Percentiles rank a stretch among this genome's conserved stretches.
Conservation (phyloP, 352 stramenopile genomes). For the Aphanomyces cochlioides region DNA sequence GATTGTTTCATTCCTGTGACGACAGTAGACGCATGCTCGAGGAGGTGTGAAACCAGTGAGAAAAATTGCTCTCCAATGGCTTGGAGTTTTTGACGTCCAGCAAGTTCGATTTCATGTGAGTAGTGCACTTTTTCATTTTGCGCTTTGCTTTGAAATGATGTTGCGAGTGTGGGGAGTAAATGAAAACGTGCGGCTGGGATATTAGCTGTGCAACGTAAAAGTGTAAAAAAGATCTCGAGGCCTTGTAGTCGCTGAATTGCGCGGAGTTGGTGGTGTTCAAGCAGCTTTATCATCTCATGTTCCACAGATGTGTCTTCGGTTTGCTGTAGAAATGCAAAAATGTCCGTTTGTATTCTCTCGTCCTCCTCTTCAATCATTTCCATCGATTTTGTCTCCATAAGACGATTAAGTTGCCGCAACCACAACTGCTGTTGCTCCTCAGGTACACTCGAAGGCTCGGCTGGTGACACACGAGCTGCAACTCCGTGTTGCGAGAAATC, state of each 20-base stretch:
- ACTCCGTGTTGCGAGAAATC: slow-evolving; percentile 36
- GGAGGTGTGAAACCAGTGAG: slow-evolving; percentile 48
- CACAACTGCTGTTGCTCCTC: slow-evolving; percentile 40
- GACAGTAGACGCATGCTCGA: slow-evolving; percentile 39
- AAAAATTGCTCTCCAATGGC: slow-evolving; percentile 67
- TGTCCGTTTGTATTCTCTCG: slow-evolving; percentile 71
- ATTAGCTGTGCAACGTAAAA: slow-evolving; percentile 51
- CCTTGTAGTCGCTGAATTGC: slow-evolving; percentile 53
- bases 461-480: slow-evolving; percentile 11
- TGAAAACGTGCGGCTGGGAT: slow-evolving; percentile 61
- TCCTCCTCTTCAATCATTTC: slow-evolving; percentile 81
- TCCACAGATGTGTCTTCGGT: slow-evolving; percentile 37
- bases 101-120: slow-evolving; percentile 65
- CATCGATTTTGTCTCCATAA: slow-evolving; percentile 70
- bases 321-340: slow-evolving; percentile 79
- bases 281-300: slow-evolving; percentile 46
- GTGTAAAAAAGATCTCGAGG: slow-evolving; percentile 56
- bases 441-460: slow-evolving; percentile 17
- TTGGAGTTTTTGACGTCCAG: slow-evolving; percentile 42
- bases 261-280: slow-evolving; percentile 49
- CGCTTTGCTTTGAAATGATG: slow-evolving; percentile 40
- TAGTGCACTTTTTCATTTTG: slow-evolving; percentile 64
- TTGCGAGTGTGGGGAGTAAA: slow-evolving; percentile 69
- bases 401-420: slow-evolving; percentile 51
- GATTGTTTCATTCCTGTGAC: slow-evolving; percentile 15